Percentiles rank a stretch among this genome's conserved stretches.
These are phyloP conservation scores for Thecaphora thlaspeos DNA, from an alignment of 1,284 basidiomycete species.

Conservation along the genomic window DNA sequence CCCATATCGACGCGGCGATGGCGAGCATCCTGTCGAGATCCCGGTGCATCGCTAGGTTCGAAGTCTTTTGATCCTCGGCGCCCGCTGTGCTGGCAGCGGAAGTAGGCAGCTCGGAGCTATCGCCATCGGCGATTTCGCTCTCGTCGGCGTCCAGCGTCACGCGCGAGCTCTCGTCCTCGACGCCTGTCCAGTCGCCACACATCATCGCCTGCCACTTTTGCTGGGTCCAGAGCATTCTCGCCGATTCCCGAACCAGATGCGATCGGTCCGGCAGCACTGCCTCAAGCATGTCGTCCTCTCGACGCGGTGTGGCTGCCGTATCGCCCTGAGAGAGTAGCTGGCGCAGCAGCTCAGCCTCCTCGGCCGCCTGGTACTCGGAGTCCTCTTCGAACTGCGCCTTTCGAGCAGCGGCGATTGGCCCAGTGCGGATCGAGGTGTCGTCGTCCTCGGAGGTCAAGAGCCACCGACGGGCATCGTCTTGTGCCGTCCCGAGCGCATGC, in stretches of 20 bases:
- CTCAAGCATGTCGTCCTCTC: conserved; percentile 11
- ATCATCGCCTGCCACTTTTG: conserved; percentile 20
- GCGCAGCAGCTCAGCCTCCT: conserved; percentile 18
- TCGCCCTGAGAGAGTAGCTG: conserved; percentile 6
- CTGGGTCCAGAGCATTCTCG: conserved; percentile 35
- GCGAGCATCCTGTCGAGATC: conserved; percentile 4
- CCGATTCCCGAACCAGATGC: conserved; percentile 48
- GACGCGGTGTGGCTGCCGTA: conserved; percentile 4
- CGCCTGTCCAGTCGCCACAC: conserved; percentile 9
- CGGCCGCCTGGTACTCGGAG: conserved; percentile 25
- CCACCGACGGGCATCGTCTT: conserved; percentile 32
- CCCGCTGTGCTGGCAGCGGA: conserved; percentile 5
- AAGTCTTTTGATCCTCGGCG: conserved; percentile 1
- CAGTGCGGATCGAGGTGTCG: conserved; percentile 27
- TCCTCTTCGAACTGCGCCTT: conserved; percentile 31
- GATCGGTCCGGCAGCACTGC: conserved; percentile 41
- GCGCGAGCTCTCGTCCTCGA: conserved; percentile 14
- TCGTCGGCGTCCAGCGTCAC: conserved; percentile 23
- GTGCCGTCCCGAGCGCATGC: conserved; percentile 33
- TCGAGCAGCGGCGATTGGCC: conserved; percentile 28
- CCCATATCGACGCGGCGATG: conserved; percentile 15
- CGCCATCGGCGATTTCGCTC: conserved; percentile 26
- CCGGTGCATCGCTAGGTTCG: conserved; percentile 10
- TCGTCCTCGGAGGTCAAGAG: conserved; percentile 12
- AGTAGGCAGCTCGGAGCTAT: conserved; percentile 11